Evolutionary conservation across 768 basidiomycete genomes (phyloP).

Genomic region (Mycena kentingensis): DNA sequence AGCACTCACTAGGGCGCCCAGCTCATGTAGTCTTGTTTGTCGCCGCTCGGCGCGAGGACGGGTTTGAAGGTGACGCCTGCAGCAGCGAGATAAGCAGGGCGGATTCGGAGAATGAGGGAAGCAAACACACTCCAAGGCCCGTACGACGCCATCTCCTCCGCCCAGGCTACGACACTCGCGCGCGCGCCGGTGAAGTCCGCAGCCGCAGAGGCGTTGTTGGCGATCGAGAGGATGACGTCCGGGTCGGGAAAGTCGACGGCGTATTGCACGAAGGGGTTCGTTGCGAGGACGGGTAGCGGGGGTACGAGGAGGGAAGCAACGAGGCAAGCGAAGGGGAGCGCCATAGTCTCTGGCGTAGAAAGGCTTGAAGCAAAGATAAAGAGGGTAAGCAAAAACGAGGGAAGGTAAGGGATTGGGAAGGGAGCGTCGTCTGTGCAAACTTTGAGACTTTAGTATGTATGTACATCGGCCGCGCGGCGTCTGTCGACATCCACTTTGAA

Average conservation of each 20-base stretch:
- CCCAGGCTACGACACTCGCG: slow-evolving; percentile 50
- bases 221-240: not conserved
- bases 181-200: slow-evolving; percentile 36
- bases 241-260: slow-evolving; percentile 10
- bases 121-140: slow-evolving; percentile 57
- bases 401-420: too few relatives aligned
- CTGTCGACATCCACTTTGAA: too few relatives aligned
- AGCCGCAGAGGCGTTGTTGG: not conserved
- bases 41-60: slow-evolving; percentile 50
- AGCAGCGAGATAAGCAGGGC: not conserved
- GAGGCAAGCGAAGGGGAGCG: too few relatives aligned
- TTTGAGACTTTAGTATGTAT: too few relatives aligned
- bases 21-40: slow-evolving; percentile 67
- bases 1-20: slow-evolving; percentile 67
- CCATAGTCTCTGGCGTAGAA: too few relatives aligned
- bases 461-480: too few relatives aligned
- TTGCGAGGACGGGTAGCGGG: too few relatives aligned
- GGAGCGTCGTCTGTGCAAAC: too few relatives aligned
- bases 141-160: slow-evolving; percentile 40
- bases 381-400: too few relatives aligned
- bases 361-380: too few relatives aligned
- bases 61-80: slow-evolving; percentile 55
- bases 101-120: not conserved
- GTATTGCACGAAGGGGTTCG: slow-evolving; percentile 7
- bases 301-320: too few relatives aligned